phyloP scores from a whole-genome alignment of 192 early-diverging fungal genomes.

The Anaeromyces robustus region DNA sequence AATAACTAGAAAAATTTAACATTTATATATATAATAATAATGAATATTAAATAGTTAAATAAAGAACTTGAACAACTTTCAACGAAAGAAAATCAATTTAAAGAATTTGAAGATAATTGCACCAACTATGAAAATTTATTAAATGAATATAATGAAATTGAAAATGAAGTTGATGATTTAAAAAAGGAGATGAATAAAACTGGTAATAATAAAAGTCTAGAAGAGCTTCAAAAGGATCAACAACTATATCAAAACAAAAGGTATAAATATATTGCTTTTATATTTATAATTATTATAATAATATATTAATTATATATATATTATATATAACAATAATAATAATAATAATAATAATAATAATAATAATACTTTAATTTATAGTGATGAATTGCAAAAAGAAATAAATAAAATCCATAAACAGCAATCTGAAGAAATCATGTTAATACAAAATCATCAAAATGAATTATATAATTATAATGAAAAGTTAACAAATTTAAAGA shows the following conservation, averaged over 20 bases:
- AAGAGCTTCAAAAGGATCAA: not conserved
- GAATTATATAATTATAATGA: not conserved
- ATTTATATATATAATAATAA: too few relatives aligned
- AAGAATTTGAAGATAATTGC: not conserved
- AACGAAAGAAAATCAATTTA: not conserved
- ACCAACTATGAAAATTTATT: not conserved
- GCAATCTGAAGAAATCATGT: not conserved
- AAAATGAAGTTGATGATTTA: not conserved
- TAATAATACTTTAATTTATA: not conserved
- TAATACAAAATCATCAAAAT: not conserved
- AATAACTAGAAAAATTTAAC: too few relatives aligned
- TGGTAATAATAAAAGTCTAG: not conserved
- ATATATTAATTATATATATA: too few relatives aligned
- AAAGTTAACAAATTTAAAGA: not conserved
- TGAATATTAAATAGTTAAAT: not conserved
- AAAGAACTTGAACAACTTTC: not conserved
- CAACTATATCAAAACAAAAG: not conserved
- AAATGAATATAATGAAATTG: not conserved
- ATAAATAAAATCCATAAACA: not conserved
- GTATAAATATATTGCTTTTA: not conserved
- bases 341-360: too few relatives aligned
- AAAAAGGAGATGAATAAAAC: not conserved
- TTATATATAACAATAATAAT: too few relatives aligned
- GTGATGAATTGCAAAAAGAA: not conserved
- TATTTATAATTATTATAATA: too few relatives aligned